Conservation (phyloP, 2,329 filamentous ascomycete species). For the Didymella glomerata region DNA sequence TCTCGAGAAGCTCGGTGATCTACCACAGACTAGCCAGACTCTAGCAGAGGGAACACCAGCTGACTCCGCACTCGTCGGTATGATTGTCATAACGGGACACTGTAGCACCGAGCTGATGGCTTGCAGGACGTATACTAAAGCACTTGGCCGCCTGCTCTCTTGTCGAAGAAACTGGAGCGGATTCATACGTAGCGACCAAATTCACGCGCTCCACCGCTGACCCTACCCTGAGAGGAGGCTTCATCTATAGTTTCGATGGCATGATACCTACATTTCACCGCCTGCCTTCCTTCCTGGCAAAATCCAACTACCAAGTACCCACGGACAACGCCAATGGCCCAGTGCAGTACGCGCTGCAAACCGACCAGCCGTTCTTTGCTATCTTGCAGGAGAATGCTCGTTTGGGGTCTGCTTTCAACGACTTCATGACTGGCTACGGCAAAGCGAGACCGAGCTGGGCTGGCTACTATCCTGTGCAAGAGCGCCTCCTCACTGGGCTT, state of each 20-base stretch:
- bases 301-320: slow-evolving; percentile 1
- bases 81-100: background rate
- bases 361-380: slow-evolving; percentile 1
- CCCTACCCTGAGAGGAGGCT: background rate
- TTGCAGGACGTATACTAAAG: slow-evolving; percentile 5
- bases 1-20: slow-evolving; percentile 1
- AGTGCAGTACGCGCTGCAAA: slow-evolving; percentile 3
- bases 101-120: background rate
- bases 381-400: slow-evolving; percentile 1
- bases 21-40: background rate
- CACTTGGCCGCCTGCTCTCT: background rate
- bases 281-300: slow-evolving; percentile 1
- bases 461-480: slow-evolving; percentile 2
- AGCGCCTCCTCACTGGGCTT: background rate
- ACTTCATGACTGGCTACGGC: slow-evolving; percentile 5
- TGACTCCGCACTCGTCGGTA: slow-evolving; percentile 3
- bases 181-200: background rate
- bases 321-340: background rate
- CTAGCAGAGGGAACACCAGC: slow-evolving; percentile 2
- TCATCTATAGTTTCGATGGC: slow-evolving; percentile 7
- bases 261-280: slow-evolving; percentile 9
- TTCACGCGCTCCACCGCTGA: background rate
- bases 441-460: slow-evolving; percentile 5
- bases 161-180: background rate
- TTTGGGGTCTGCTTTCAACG: slow-evolving; percentile 5